A percentile compares a stretch with the other conserved stretches of the same genome.
These are phyloP conservation scores for Ophiostoma piceae DNA, from an alignment of 2,329 filamentous ascomycete species.

Conservation along the genomic window DNA sequence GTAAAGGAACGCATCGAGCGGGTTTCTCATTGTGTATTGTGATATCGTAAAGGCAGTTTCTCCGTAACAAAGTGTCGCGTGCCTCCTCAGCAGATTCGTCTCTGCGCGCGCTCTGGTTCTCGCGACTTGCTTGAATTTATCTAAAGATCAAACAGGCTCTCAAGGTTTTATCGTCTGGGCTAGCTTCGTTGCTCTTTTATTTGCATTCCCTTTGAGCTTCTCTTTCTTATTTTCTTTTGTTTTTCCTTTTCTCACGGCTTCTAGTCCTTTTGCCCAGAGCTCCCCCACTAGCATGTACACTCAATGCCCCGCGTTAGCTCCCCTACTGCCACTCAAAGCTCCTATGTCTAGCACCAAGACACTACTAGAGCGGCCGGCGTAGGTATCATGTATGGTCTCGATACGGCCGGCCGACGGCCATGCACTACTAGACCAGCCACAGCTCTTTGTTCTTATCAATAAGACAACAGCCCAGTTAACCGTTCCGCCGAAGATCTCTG, in stretches of 20 bases:
- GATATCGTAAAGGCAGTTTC: background rate
- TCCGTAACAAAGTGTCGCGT: background rate
- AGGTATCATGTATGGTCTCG: background rate
- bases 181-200: background rate
- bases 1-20: constrained; percentile 15
- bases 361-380: constrained; percentile 2
- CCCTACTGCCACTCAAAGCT: background rate
- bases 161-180: background rate
- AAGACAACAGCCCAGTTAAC: background rate
- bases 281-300: constrained; percentile 3
- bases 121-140: background rate
- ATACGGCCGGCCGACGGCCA: constrained; percentile 11
- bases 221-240: background rate
- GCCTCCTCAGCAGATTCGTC: background rate
- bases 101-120: background rate
- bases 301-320: background rate
- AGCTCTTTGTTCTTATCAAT: constrained; percentile 5
- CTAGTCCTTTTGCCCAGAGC: constrained; percentile 1
- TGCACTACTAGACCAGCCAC: constrained; percentile 10
- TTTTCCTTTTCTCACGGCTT: background rate
- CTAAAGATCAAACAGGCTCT: background rate
- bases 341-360: background rate
- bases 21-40: constrained; percentile 1
- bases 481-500: background rate
- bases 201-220: background rate